Percentiles rank a stretch among this genome's conserved stretches.
Conservation (phyloP, 1,284 basidiomycete genomes). For the Trametes pubescens region DNA sequence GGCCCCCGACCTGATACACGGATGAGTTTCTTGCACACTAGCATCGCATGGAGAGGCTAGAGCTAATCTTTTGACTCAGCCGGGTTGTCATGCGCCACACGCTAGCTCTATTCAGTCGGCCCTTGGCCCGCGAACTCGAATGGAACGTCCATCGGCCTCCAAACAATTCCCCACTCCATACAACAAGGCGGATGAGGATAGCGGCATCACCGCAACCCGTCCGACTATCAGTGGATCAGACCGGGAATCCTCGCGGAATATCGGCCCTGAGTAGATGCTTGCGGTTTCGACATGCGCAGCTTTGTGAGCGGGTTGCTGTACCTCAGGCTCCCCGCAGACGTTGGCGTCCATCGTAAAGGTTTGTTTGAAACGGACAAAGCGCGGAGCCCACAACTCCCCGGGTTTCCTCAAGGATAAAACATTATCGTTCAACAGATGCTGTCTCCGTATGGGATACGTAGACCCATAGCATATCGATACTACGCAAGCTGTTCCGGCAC, state of each 20-base stretch:
- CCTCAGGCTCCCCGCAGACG: too few species aligned
- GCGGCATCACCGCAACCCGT: not conserved
- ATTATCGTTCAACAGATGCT: too few species aligned
- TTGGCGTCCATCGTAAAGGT: not conserved
- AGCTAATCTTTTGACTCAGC: not conserved
- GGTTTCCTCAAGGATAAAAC: too few species aligned
- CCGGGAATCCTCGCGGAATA: not conserved
- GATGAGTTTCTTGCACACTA: not conserved
- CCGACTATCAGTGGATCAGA: not conserved
- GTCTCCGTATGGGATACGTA: too few species aligned
- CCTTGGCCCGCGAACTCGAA: not conserved
- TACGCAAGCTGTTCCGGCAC: too few species aligned
- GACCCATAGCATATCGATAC: too few species aligned
- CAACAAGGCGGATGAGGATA: not conserved
- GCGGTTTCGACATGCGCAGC: not conserved
- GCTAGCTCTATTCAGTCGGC: not conserved
- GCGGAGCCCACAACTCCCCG: too few species aligned
- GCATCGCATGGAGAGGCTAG: too few species aligned
- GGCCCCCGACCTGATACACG: too few species aligned
- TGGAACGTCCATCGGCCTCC: not conserved
- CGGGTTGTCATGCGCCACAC: not conserved
- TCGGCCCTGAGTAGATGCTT: not conserved
- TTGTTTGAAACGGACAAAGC: too few species aligned
- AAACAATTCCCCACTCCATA: not conserved
- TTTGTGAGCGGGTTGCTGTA: not conserved